phyloP scores from a whole-genome alignment of 2,329 filamentous ascomycete genomes.

The Colletotrichum trifolii region DNA sequence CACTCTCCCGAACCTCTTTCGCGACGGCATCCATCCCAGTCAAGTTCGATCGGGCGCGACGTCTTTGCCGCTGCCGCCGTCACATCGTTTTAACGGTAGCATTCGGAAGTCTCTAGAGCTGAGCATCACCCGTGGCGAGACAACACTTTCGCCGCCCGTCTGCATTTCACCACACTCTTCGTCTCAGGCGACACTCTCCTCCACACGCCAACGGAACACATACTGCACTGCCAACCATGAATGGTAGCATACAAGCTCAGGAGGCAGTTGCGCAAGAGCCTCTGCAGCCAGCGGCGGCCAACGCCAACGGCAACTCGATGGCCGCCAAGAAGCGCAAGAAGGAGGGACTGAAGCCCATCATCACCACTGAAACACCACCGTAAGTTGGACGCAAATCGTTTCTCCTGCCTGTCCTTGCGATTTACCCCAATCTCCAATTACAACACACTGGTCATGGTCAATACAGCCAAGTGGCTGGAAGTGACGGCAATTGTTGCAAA shows the following conservation, averaged over 20 bases:
- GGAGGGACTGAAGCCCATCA: slow-evolving; percentile 79
- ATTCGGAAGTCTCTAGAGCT: neutral
- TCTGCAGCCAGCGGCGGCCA: slow-evolving; percentile 26
- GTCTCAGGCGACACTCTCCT: slow-evolving; percentile 5
- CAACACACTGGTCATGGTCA: too few species aligned
- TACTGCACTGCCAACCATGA: slow-evolving; percentile 32
- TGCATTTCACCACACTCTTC: slow-evolving; percentile 13
- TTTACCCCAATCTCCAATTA: neutral
- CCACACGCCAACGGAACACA: neutral
- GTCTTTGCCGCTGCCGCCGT: slow-evolving; percentile 9
- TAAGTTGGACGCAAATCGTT: slow-evolving; percentile 41
- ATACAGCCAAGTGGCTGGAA: too few species aligned
- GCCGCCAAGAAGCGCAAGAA: slow-evolving; percentile 77
- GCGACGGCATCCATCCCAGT: too few species aligned
- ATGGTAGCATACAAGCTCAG: slow-evolving; percentile 32
- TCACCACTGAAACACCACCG: slow-evolving; percentile 71
- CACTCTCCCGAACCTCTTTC: neutral
- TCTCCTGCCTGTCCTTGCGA: slow-evolving; percentile 17
- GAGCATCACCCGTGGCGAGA: neutral
- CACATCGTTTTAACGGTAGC: neutral
- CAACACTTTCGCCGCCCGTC: neutral
- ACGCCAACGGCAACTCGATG: slow-evolving; percentile 34
- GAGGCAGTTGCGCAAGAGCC: slow-evolving; percentile 31
- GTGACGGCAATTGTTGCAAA: too few species aligned
- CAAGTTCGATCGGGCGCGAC: neutral